These are phyloP conservation scores for Candida awuae DNA, from an alignment of 805 yeast genomes.

Conservation along the genomic window DNA sequence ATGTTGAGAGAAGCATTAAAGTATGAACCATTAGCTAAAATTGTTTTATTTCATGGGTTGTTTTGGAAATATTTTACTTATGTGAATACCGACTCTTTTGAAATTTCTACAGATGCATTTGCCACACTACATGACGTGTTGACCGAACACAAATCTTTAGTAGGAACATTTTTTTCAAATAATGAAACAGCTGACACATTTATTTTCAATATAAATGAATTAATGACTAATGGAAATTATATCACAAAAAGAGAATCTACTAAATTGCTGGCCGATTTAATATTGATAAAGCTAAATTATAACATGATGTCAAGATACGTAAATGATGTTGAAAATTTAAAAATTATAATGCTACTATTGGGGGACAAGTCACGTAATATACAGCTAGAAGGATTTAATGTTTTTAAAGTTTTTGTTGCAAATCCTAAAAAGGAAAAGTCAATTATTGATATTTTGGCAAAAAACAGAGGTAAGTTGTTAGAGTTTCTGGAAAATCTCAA, in stretches of 20 bases:
- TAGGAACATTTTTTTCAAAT: conserved; percentile 57
- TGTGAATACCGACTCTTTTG: conserved; percentile 71
- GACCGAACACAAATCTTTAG: conserved; percentile 59
- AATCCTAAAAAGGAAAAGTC: conserved; percentile 84
- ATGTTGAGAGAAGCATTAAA: conserved; percentile 81
- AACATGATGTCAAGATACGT: conserved; percentile 69
- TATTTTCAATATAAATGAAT: conserved; percentile 52
- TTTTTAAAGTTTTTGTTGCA: conserved; percentile 92
- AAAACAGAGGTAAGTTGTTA: conserved; percentile 72
- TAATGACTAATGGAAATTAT: conserved; percentile 73
- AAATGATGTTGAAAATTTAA: conserved; percentile 72
- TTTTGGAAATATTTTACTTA: conserved; percentile 83
- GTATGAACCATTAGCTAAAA: conserved; percentile 59
- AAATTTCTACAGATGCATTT: conserved; percentile 84
- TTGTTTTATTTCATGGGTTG: conserved; percentile 48
- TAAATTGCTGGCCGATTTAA: conserved; percentile 62
- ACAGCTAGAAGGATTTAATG: conserved; percentile 85
- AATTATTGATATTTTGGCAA: conserved; percentile 70
- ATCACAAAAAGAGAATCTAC: conserved; percentile 90
- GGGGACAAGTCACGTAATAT: conserved; percentile 86
- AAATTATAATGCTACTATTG: conserved; percentile 75
- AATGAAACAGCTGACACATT: conserved; percentile 45
- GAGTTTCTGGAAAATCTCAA: conserved; percentile 61
- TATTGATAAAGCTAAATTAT: conserved; percentile 64
- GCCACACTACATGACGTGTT: conserved; percentile 65